A percentile compares a stretch with the other conserved stretches of the same genome.
phyloP scores from a whole-genome alignment of 2,329 filamentous ascomycete species.

The Ophiocordyceps camponoti-leonardi region DNA sequence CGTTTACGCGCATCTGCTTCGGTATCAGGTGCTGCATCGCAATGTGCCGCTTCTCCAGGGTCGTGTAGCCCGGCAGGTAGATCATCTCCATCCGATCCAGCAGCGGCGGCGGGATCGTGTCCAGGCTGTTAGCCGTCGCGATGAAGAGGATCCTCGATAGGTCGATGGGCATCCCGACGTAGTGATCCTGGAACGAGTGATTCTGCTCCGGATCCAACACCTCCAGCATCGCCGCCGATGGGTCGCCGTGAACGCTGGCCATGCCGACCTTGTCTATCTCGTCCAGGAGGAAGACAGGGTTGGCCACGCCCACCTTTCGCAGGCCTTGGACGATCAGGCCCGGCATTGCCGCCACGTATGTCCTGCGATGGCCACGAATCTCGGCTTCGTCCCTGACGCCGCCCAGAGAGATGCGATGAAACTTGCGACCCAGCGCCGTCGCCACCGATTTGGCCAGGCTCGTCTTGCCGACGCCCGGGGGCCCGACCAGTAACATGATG shows the following conservation, averaged over 20 bases:
- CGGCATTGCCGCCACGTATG: slow-evolving; percentile 98
- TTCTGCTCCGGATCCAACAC: slow-evolving; percentile 97
- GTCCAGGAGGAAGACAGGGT: slow-evolving; percentile 88
- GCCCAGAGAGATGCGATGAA: slow-evolving; percentile 90
- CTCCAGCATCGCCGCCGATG: slow-evolving; percentile 93
- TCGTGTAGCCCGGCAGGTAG: slow-evolving; percentile 84
- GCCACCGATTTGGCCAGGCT: slow-evolving; percentile 88
- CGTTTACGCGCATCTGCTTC: slow-evolving; percentile 87
- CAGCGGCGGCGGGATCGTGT: slow-evolving; percentile 86
- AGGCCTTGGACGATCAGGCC: slow-evolving; percentile 84
- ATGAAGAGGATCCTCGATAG: slow-evolving; percentile 95
- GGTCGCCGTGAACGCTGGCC: slow-evolving; percentile 85
- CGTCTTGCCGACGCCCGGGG: slow-evolving; percentile 91
- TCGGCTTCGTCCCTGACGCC: slow-evolving; percentile 94
- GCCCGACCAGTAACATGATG: slow-evolving; percentile 82
- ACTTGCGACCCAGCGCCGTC: slow-evolving; percentile 80
- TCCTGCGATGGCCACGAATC: slow-evolving; percentile 84
- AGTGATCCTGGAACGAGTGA: slow-evolving; percentile 86
- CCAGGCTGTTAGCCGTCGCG: slow-evolving; percentile 84
- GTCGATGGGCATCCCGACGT: slow-evolving; percentile 88
- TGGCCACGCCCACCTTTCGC: slow-evolving; percentile 88
- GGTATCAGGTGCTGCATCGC: slow-evolving; percentile 85
- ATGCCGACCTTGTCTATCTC: slow-evolving; percentile 95
- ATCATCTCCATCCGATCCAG: slow-evolving; percentile 97
- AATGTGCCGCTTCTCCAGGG: slow-evolving; percentile 91